Evolutionary conservation across 1,284 basidiomycete genomes (phyloP).

Genomic region (Ustilago esculenta): DNA sequence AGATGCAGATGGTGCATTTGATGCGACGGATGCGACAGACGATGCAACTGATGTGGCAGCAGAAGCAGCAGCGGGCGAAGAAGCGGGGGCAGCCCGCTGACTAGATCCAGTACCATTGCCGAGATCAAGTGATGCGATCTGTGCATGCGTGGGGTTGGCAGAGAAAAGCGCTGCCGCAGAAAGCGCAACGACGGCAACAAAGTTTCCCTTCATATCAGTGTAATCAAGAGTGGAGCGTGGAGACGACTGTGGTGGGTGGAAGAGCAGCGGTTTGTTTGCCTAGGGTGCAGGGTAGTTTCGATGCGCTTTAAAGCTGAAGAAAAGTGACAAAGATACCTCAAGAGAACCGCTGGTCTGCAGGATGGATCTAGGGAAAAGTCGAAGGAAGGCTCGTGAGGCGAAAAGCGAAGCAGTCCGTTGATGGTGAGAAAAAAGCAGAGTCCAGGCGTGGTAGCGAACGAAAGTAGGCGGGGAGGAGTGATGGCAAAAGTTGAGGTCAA

Average conservation of each 20-base stretch:
- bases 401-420: no score
- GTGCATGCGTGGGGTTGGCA: conserved; percentile 15
- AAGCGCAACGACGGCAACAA: conserved; percentile 22
- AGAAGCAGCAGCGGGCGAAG: conserved; percentile 4
- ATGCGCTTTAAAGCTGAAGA: no score
- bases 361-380: no score
- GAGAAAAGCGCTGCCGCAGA: conserved; percentile 32
- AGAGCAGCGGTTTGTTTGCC: no score
- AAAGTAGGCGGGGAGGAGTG: no score
- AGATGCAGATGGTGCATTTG: conserved; percentile 4
- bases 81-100: conserved; percentile 12
- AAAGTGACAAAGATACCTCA: no score
- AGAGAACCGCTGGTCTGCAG: no score
- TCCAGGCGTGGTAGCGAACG: no score
- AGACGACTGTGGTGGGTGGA: not conserved
- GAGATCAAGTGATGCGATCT: conserved; percentile 27
- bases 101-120: conserved; percentile 5
- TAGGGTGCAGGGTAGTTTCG: no score
- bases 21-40: not conserved
- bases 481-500: no score
- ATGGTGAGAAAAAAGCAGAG: no score
- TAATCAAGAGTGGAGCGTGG: not conserved
- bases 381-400: no score
- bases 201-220: conserved; percentile 23
- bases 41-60: conserved; percentile 6